A percentile compares a stretch with the other conserved stretches of the same genome.
Conservation (phyloP, 2,329 filamentous ascomycete species). For the Talaromyces sp. region DNA sequence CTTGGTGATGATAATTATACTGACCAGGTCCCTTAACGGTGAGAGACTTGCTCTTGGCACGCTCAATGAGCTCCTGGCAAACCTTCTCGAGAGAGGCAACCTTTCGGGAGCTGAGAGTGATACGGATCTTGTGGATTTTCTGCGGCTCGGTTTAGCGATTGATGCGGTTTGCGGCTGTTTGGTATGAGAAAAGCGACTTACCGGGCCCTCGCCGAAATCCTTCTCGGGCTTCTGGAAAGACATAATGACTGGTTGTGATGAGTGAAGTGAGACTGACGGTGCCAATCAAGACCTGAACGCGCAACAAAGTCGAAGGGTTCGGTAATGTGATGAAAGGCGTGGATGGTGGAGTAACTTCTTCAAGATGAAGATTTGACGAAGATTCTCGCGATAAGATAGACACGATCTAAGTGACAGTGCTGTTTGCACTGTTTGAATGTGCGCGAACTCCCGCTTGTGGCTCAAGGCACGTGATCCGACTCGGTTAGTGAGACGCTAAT, state of each 20-base stretch:
- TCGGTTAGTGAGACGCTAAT: conserved; percentile 31
- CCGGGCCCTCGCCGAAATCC: conserved; percentile 83
- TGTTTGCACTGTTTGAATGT: conserved; percentile 15
- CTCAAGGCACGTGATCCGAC: neutral
- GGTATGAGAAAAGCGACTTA: conserved; percentile 44
- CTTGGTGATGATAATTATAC: neutral
- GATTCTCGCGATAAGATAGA: conserved; percentile 1
- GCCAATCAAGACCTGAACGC: conserved; percentile 80
- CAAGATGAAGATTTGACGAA: neutral
- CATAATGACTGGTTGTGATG: conserved; percentile 55
- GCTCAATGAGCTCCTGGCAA: conserved; percentile 96
- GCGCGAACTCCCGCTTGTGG: conserved; percentile 22
- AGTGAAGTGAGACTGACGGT: conserved; percentile 31
- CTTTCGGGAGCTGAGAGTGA: conserved; percentile 94
- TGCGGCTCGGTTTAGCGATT: conserved; percentile 32
- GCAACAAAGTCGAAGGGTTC: conserved; percentile 48
- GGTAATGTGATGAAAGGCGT: conserved; percentile 72
- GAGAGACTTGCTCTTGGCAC: conserved; percentile 97
- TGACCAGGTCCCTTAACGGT: conserved; percentile 81
- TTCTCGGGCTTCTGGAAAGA: conserved; percentile 96
- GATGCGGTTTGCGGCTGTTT: conserved; percentile 2
- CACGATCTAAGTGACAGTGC: neutral
- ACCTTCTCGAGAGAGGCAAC: conserved; percentile 96
- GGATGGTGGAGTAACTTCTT: neutral
- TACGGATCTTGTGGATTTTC: conserved; percentile 98